Conservation (phyloP, 768 basidiomycete genomes). For the Mycena floridula region DNA sequence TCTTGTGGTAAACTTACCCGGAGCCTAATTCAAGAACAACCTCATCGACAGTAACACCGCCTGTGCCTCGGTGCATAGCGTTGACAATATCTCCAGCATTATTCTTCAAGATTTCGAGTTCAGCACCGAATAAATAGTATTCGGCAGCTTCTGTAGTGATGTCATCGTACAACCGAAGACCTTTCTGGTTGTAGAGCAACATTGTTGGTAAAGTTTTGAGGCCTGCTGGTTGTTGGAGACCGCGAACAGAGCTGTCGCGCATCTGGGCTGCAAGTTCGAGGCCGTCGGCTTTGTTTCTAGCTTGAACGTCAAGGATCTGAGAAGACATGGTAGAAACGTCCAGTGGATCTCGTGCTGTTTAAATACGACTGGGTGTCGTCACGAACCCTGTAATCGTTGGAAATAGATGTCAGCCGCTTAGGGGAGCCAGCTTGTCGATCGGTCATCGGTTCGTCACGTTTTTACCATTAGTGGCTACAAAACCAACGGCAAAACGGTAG, state of each 20-base stretch:
- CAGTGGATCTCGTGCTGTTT: too few species aligned
- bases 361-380: too few species aligned
- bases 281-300: constrained; percentile 24
- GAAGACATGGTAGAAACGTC: too few species aligned
- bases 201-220: constrained; percentile 71
- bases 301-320: constrained; percentile 48
- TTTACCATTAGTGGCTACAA: too few species aligned
- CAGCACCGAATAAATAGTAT: constrained; percentile 89
- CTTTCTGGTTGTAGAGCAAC: constrained; percentile 81
- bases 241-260: constrained; percentile 22
- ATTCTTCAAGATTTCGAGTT: constrained; percentile 75
- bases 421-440: too few species aligned
- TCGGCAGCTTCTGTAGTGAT: constrained; percentile 74
- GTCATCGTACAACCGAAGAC: constrained; percentile 80
- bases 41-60: constrained; percentile 33
- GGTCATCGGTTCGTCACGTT: too few species aligned
- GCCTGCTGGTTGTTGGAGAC: constrained; percentile 48
- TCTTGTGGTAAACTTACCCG: constrained; percentile 56
- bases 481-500: too few species aligned
- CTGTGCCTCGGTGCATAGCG: constrained; percentile 52
- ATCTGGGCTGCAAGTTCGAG: constrained; percentile 41
- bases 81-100: constrained; percentile 71
- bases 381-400: too few species aligned
- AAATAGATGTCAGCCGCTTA: too few species aligned
- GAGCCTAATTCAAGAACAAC: constrained; percentile 89